phyloP scores from a whole-genome alignment of 23 red algal genomes.

The Gracilaria gracilis region DNA sequence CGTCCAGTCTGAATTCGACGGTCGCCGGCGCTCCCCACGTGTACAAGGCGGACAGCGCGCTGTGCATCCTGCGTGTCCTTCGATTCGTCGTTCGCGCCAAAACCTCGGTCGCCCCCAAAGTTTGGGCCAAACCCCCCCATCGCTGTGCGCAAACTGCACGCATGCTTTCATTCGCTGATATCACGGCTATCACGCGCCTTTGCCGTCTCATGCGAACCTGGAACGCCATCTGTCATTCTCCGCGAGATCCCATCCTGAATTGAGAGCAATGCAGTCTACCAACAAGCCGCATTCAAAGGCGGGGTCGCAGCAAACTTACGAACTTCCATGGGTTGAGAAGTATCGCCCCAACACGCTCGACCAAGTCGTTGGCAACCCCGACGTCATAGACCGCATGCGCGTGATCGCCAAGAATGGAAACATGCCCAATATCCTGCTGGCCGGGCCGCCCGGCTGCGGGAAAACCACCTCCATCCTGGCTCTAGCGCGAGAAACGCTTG shows the following conservation, averaged over 20 bases:
- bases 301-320: conserved; percentile 29
- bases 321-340: conserved; percentile 98
- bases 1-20: not conserved
- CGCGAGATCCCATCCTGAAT: not conserved
- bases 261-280: conserved; percentile 10
- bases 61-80: not conserved
- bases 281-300: conserved; percentile 15
- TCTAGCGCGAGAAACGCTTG: conserved; percentile 86
- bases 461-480: conserved; percentile 93
- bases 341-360: conserved; percentile 86
- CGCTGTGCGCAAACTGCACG: too few species aligned
- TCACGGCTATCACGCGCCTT: too few species aligned
- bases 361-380: conserved; percentile 93
- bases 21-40: not conserved
- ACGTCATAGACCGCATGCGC: conserved; percentile 81
- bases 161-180: too few species aligned
- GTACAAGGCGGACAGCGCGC: not conserved
- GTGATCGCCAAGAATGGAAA: conserved; percentile 85
- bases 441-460: conserved; percentile 92
- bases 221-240: not conserved
- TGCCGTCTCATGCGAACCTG: too few species aligned
- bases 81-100: not conserved
- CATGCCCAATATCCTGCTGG: conserved; percentile 91
- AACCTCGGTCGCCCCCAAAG: not conserved
- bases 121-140: too few species aligned